A percentile compares a stretch with the other conserved stretches of the same genome.
Conservation (phyloP, 2,329 filamentous ascomycete genomes). For the Chaetomium olivaceum region DNA sequence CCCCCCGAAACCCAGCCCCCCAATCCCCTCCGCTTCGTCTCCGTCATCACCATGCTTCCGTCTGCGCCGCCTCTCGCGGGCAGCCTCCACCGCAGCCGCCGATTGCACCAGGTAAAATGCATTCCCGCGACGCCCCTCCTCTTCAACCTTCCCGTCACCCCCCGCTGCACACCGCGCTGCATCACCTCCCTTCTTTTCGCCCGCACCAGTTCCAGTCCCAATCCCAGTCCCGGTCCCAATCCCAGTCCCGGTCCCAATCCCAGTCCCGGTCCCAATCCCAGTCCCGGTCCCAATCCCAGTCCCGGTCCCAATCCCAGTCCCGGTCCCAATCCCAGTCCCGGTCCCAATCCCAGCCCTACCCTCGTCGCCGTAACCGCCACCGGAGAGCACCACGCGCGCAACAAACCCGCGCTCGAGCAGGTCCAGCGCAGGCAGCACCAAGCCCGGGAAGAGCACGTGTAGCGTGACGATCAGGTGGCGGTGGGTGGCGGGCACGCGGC, state of each 20-base stretch:
- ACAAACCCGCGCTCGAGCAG: conserved; percentile 79
- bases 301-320: too few species aligned
- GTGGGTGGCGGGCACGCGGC: conserved; percentile 41
- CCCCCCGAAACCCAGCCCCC: conserved; percentile 12
- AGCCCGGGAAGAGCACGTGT: conserved; percentile 79
- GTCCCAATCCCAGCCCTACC: too few species aligned
- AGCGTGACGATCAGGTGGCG: conserved; percentile 70
- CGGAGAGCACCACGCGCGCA: conserved; percentile 48
- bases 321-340: too few species aligned
- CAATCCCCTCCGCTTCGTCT: conserved; percentile 31
- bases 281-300: too few species aligned
- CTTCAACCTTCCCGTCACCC: too few species aligned
- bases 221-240: too few species aligned
- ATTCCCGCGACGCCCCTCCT: neutral
- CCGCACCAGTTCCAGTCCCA: neutral
- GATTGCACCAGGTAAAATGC: conserved; percentile 28
- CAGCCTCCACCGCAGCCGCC: neutral
- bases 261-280: too few species aligned
- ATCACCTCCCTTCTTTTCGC: neutral
- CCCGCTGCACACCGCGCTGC: neutral
- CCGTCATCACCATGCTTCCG: conserved; percentile 28
- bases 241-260: too few species aligned
- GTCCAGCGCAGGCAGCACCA: conserved; percentile 82
- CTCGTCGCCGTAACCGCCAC: too few species aligned
- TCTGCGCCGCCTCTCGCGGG: conserved; percentile 6